Conservation (phyloP, 352 stramenopile genomes). For the Aphanomyces euteiches region DNA sequence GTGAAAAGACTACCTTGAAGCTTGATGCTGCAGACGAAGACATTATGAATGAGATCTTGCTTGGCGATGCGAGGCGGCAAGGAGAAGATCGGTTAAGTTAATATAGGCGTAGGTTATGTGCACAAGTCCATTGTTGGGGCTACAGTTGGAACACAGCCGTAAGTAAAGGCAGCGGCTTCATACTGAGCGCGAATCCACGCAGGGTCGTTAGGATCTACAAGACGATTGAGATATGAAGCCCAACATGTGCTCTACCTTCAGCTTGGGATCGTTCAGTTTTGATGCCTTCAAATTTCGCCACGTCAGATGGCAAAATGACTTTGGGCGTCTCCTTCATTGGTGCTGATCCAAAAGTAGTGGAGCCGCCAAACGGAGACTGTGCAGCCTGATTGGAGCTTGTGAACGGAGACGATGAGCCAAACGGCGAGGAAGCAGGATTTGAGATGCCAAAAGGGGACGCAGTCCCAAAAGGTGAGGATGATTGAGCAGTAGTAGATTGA, state of each 20-base stretch:
- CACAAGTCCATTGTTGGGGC: slow-evolving; percentile 18
- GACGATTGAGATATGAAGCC: background rate
- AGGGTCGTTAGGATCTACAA: slow-evolving; percentile 12
- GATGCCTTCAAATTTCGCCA: background rate
- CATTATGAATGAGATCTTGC: slow-evolving; percentile 6
- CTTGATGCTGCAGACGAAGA: background rate
- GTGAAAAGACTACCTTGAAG: background rate
- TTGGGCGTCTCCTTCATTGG: background rate
- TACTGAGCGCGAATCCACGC: slow-evolving; percentile 20
- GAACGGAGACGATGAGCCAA: background rate
- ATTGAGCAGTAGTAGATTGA: background rate
- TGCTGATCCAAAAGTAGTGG: background rate
- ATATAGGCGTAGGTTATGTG: background rate
- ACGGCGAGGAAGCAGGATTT: background rate
- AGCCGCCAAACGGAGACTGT: background rate
- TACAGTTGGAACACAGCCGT: slow-evolving; percentile 22
- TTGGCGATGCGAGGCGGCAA: background rate
- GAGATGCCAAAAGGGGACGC: background rate
- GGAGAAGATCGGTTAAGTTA: background rate
- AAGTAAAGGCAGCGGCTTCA: slow-evolving; percentile 17
- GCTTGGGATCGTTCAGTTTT: too few relatives aligned
- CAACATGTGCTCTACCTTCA: too few relatives aligned
- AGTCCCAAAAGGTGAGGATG: background rate
- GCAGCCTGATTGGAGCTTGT: background rate
- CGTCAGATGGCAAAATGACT: slow-evolving; percentile 4